Percentiles rank a stretch among this genome's conserved stretches.
Evolutionary conservation across 179 eudicot genomes (phyloP).

Genomic region (Actinidia chinensis): DNA sequence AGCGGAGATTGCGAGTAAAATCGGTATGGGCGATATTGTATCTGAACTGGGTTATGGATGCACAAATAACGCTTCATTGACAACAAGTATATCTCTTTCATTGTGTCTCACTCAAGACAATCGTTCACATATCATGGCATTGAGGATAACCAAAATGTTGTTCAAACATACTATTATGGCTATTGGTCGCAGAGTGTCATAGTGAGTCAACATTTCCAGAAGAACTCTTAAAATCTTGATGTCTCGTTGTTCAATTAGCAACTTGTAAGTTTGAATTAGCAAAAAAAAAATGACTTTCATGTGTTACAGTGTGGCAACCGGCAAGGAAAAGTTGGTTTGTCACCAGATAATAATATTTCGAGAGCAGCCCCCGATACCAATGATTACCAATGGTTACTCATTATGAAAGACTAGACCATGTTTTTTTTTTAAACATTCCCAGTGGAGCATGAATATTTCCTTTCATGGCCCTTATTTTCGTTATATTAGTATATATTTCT

Average conservation of each 20-base stretch:
- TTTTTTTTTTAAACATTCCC: slow-evolving; percentile 79
- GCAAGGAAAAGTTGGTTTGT: slow-evolving; percentile 3
- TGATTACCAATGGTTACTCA: slow-evolving; percentile 73
- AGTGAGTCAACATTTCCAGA: slow-evolving; percentile 44
- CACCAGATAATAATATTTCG: background rate
- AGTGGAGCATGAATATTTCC: slow-evolving; percentile 62
- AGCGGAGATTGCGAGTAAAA: slow-evolving; percentile 81
- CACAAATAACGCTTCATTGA: slow-evolving; percentile 59
- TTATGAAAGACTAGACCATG: slow-evolving; percentile 81
- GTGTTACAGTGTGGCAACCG: background rate
- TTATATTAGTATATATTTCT: slow-evolving; percentile 24
- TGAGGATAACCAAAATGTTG: slow-evolving; percentile 52
- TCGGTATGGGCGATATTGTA: slow-evolving; percentile 70
- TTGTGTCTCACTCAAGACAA: slow-evolving; percentile 67
- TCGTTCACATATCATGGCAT: slow-evolving; percentile 59
- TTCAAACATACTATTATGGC: slow-evolving; percentile 65
- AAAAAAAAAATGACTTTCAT: background rate
- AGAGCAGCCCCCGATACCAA: slow-evolving; percentile 64
- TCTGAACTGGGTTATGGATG: slow-evolving; percentile 86
- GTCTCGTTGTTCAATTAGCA: slow-evolving; percentile 76
- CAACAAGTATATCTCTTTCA: slow-evolving; percentile 71
- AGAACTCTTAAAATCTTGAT: slow-evolving; percentile 70
- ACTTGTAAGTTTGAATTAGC: slow-evolving; percentile 53
- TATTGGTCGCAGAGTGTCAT: slow-evolving; percentile 41
- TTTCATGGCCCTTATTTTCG: slow-evolving; percentile 67